Evolutionary conservation across 208 protist genomes (phyloP).

Genomic region (Wallacemonas sp.): DNA sequence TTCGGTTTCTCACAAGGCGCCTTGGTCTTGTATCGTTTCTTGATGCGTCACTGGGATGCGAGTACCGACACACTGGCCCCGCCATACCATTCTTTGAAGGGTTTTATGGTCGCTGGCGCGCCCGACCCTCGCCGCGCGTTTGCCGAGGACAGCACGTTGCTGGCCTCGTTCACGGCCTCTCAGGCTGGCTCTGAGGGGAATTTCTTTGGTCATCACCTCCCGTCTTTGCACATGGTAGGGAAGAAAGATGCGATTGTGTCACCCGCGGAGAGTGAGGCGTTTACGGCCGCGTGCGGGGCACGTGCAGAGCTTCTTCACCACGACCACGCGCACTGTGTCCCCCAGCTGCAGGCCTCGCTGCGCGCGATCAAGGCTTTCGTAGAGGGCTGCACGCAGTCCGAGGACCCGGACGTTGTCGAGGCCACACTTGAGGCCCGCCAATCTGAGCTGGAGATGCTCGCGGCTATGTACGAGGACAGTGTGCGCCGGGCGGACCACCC

Average conservation of each 20-base stretch:
- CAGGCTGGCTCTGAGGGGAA: background rate
- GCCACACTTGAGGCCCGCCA: conserved; percentile 34
- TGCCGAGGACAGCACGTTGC: conserved; percentile 9
- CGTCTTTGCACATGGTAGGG: conserved; percentile 82
- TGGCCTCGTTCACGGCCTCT: background rate
- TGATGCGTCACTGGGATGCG: conserved; percentile 39
- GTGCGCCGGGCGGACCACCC: conserved; percentile 19
- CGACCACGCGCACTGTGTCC: conserved; percentile 86
- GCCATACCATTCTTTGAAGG: conserved; percentile 21
- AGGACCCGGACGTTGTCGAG: conserved; percentile 9
- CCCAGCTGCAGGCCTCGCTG: conserved; percentile 50
- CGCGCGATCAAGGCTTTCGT: conserved; percentile 42
- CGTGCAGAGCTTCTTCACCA: conserved; percentile 51
- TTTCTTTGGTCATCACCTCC: conserved; percentile 43
- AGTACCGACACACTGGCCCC: conserved; percentile 17
- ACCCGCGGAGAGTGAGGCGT: conserved; percentile 51
- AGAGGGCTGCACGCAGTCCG: background rate
- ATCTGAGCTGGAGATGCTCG: conserved; percentile 76
- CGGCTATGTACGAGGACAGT: conserved; percentile 71
- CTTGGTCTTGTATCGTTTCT: conserved; percentile 62
- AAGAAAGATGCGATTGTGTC: conserved; percentile 71
- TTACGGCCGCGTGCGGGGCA: conserved; percentile 55
- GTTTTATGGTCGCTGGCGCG: conserved; percentile 65
- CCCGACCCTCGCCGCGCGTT: conserved; percentile 62
- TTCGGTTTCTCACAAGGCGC: conserved; percentile 88